Evolutionary conservation across 2,329 filamentous ascomycete genomes (phyloP).

Genomic region (Penicillium sp.): DNA sequence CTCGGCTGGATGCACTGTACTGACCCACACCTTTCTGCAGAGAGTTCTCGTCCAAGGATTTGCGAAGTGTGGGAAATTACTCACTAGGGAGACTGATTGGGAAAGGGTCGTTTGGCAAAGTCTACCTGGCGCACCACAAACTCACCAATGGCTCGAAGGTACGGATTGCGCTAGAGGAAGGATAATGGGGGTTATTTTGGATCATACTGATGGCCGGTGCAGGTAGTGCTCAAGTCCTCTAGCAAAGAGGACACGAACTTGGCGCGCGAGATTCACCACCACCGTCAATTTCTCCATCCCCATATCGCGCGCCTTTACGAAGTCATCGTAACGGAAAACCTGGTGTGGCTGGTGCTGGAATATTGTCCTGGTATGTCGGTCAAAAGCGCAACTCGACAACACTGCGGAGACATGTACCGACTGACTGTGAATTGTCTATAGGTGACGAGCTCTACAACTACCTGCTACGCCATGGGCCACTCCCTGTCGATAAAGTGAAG

Average conservation of each 20-base stretch:
- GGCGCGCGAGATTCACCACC: constrained; percentile 96
- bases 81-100: constrained; percentile 87
- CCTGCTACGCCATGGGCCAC: constrained; percentile 80
- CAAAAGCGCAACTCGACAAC: not conserved
- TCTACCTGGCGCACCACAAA: constrained; percentile 94
- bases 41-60: constrained; percentile 90
- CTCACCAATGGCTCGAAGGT: constrained; percentile 98
- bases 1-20: constrained; percentile 6
- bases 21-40: constrained; percentile 51
- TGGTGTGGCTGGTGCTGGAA: constrained; percentile 96
- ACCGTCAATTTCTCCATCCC: constrained; percentile 95
- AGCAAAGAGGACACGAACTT: constrained; percentile 95
- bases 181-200: not conserved
- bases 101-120: constrained; percentile 97
- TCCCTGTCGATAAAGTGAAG: constrained; percentile 84
- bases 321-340: constrained; percentile 90
- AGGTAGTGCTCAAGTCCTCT: constrained; percentile 98
- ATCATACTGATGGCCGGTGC: constrained; percentile 17
- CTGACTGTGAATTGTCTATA: constrained; percentile 48
- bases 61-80: constrained; percentile 94
- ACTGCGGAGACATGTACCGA: not conserved
- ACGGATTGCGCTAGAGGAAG: constrained; percentile 7
- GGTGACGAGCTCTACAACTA: constrained; percentile 98
- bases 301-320: constrained; percentile 97
- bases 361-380: constrained; percentile 77